Base-by-base conservation (phyloP, 2,329 filamentous ascomycete species). In the Epichloe bromicola region DNA sequence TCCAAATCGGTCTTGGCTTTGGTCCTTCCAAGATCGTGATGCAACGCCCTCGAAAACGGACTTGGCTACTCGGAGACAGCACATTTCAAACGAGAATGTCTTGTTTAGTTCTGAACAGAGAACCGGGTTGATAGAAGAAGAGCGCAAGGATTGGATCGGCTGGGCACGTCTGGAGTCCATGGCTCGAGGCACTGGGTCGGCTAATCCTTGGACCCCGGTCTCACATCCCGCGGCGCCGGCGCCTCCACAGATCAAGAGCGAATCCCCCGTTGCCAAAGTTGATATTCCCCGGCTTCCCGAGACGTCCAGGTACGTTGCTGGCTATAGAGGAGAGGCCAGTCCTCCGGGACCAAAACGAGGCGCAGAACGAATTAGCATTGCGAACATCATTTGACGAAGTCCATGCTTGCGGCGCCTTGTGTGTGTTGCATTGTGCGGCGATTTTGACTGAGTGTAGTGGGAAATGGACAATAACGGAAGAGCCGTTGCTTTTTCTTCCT, bases 1-100 rank as follows among this genome's bases (percentile, higher is more conserved):
- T n/a, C 74, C 76, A 0, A 84, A 89, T 49, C 80, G 80, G 37
- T 83, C 83, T 12, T 97, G 91, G 91, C 78, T 90, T 4, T 96
- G 90, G 91, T 69, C 78, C 60, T 74, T 78, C 33, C 74, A 75
- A 37, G 82, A 85, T 58, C 65, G 66, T 41, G 74, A 75, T 41
- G 54, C 60, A 10, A 55, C 57, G 37, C 60, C 58, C 41, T 54
- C 61, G 39, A 57, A 50, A 55, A 8, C 52, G 53, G 33, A 49
- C 52, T 34, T 50, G 54, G 41, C 52, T 33, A 49, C 52, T 46
- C 48, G 57, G 44, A 46, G 45, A 37, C 51, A 58, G 2, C 34
- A 57, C 23, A 51, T 58, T 56, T 56, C 63, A 50, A 42, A 55
- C 50, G 67, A 68, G 26, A 71, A 64, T 46, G 66, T 64, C 7